Base-by-base conservation (phyloP, 768 basidiomycete genomes). In the Boletus rufocinnamomeus region DNA sequence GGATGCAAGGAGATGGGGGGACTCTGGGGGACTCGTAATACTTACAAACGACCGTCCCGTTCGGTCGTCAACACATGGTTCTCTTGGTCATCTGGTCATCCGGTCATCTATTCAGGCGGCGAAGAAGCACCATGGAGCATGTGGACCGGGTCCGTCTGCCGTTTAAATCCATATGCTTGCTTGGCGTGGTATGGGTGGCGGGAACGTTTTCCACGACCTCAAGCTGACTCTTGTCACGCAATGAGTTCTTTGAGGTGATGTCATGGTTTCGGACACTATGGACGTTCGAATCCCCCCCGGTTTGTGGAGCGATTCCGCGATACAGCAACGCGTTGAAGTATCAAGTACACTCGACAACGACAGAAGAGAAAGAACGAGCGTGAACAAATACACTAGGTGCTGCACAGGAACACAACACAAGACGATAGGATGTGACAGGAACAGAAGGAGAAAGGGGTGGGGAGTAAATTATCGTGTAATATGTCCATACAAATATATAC, bases 401-500 rank as follows among this genome's bases (percentile, higher is more conserved):
- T 27, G 34, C 27, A 27, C 38, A 34, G 25, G 27, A 47, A 34
- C 34, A 45, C 27, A 58, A 21, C 27, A 45, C 27, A 17, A 47
- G 25, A 54, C n/a, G 5, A 35, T 51, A 60, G 5, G 27, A 35
- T 28, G 35, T 21, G 25, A 48, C 37, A 37, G 19, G 21, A 41
- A 50, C 50, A 34, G 1, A 38, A 32, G 25, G n/a, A 30, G 23
- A n/a, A 30, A 56, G 21, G 28, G 2, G 25, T 10, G 44, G 3
- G 35, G 21, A 17, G 10, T 35, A 10, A 10, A 60, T 70, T 56
- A 70, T 52, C 58, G 50, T 56, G 21, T 25, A 47, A 54, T 19
- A 35, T 11, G 64, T 62, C 47, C 54, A 19, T 59, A 57, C 38
- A 41, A 35, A 60, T 59, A 49, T 50, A 54, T 60, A 51, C 10